These are phyloP conservation scores for Pseudocercospora cruenta DNA, from an alignment of 2,329 filamentous ascomycete genomes.

Conservation along the genomic window DNA sequence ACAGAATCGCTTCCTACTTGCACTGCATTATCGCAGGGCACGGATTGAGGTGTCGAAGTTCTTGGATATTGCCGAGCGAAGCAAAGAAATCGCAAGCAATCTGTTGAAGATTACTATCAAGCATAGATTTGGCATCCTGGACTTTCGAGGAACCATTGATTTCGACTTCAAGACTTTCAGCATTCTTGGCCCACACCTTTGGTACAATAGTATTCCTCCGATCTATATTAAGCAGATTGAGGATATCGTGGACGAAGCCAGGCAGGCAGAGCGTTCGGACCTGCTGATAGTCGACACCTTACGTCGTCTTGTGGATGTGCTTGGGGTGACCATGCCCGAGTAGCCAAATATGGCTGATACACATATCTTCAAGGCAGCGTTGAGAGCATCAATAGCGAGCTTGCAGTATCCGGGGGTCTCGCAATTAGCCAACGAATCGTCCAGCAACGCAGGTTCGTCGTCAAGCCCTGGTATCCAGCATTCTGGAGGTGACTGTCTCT, in stretches of 20 bases:
- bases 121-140: slow-evolving; percentile 23
- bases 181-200: slow-evolving; percentile 18
- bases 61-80: slow-evolving; percentile 6
- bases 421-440: no score
- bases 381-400: slow-evolving; percentile 1
- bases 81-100: slow-evolving; percentile 11
- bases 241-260: slow-evolving; percentile 11
- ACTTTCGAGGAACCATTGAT: slow-evolving; percentile 21
- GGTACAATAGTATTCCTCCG: slow-evolving; percentile 21
- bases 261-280: neutral
- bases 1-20: slow-evolving; percentile 19
- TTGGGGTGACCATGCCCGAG: slow-evolving; percentile 14
- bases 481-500: neutral
- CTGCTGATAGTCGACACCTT: slow-evolving; percentile 16
- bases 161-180: slow-evolving; percentile 19
- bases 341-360: slow-evolving; percentile 1
- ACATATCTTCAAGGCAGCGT: neutral
- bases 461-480: neutral
- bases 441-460: neutral
- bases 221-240: slow-evolving; percentile 18
- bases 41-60: slow-evolving; percentile 17
- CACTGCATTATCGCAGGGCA: slow-evolving; percentile 19
- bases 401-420: neutral
- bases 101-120: slow-evolving; percentile 17
- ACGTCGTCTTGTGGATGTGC: slow-evolving; percentile 15